These are phyloP conservation scores for Guyanaporus albipodus DNA, from an alignment of 768 basidiomycete species.

Conservation along the genomic window DNA sequence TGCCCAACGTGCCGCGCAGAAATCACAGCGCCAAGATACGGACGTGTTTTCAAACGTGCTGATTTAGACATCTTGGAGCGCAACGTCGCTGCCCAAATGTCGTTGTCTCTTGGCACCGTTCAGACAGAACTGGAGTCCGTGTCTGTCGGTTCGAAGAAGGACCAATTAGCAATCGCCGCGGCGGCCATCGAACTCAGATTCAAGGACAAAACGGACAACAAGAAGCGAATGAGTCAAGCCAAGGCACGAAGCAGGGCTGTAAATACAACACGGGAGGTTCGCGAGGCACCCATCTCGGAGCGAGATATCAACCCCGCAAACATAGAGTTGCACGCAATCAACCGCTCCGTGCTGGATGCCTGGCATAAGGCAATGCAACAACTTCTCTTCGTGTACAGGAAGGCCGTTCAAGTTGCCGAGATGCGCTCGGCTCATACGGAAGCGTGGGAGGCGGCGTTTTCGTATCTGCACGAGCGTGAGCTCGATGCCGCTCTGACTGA, in stretches of 20 bases:
- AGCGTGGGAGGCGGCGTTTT: constrained; percentile 60
- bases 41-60: constrained; percentile 57
- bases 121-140: constrained; percentile 29
- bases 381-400: constrained; percentile 38
- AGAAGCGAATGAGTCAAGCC: constrained; percentile 4
- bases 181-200: constrained; percentile 13
- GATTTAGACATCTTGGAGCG: constrained; percentile 62
- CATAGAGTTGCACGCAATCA: constrained; percentile 27
- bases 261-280: constrained; percentile 10
- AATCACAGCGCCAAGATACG: constrained; percentile 58
- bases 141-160: constrained; percentile 22
- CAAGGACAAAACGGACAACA: constrained; percentile 5
- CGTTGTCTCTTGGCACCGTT: constrained; percentile 36
- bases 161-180: constrained; percentile 1
- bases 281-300: constrained; percentile 23
- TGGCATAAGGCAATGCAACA: constrained; percentile 40
- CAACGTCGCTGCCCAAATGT: constrained; percentile 54
- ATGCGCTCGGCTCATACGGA: constrained; percentile 52
- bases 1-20: constrained; percentile 62
- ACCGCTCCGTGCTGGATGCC: constrained; percentile 26
- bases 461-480: constrained; percentile 48
- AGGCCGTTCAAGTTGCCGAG: constrained; percentile 37
- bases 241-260: constrained; percentile 15
- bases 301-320: constrained; percentile 28
- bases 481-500: constrained; percentile 32